Conservation (phyloP, 768 basidiomycete genomes). For the Dioszegia aurantiaca region DNA sequence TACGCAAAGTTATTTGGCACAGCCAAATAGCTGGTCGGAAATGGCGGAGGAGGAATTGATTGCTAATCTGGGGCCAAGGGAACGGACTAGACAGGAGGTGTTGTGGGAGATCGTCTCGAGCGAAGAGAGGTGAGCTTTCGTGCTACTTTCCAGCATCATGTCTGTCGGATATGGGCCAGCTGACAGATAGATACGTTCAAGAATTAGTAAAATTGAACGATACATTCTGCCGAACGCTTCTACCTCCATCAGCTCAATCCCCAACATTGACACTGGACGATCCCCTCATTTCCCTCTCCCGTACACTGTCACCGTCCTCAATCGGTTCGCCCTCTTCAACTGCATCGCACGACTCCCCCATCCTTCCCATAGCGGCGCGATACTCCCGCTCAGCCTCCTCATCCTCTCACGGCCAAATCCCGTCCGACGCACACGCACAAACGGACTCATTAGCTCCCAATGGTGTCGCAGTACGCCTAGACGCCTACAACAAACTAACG, state of each 20-base stretch:
- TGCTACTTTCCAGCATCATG: background rate
- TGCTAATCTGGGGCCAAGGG: slow-evolving; percentile 84
- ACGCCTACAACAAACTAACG: slow-evolving; percentile 41
- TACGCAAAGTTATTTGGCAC: slow-evolving; percentile 31
- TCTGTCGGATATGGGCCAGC: no score
- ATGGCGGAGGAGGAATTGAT: slow-evolving; percentile 92
- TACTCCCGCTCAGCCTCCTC: slow-evolving; percentile 55
- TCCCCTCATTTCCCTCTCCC: slow-evolving; percentile 18
- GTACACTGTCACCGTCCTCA: slow-evolving; percentile 26
- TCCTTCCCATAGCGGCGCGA: slow-evolving; percentile 82
- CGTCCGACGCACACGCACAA: background rate
- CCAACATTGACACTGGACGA: slow-evolving; percentile 34
- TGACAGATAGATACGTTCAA: slow-evolving; percentile 71
- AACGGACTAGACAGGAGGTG: slow-evolving; percentile 93
- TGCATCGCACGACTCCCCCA: slow-evolving; percentile 64
- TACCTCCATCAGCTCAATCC: slow-evolving; percentile 69
- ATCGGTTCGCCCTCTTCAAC: slow-evolving; percentile 56
- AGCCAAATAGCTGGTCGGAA: slow-evolving; percentile 70
- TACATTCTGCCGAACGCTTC: slow-evolving; percentile 81
- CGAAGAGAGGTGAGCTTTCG: slow-evolving; percentile 71
- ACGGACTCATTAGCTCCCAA: slow-evolving; percentile 8
- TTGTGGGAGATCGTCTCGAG: slow-evolving; percentile 94
- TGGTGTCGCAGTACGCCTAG: slow-evolving; percentile 28
- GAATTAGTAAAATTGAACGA: slow-evolving; percentile 90
- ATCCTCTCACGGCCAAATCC: slow-evolving; percentile 55